phyloP scores from a whole-genome alignment of 1,284 basidiomycete genomes.

The Pyrrhoderma noxium region DNA sequence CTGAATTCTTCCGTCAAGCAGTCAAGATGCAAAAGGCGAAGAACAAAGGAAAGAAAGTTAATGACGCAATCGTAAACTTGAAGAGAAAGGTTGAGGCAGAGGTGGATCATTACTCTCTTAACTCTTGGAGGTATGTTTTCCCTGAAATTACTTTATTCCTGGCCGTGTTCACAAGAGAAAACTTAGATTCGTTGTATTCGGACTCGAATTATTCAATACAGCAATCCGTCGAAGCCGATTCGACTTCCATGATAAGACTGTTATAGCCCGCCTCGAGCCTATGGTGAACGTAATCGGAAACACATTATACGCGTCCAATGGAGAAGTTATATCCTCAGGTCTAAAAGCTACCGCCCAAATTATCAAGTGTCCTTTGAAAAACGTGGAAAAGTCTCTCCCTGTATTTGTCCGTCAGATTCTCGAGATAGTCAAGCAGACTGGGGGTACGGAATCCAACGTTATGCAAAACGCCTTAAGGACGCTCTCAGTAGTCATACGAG shows the following conservation, averaged over 20 bases:
- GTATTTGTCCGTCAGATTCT: conserved; percentile 85
- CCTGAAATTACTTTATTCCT: neutral
- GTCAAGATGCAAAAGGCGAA: conserved; percentile 30
- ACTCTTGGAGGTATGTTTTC: conserved; percentile 68
- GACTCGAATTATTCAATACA: conserved; percentile 87
- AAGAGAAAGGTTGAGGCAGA: conserved; percentile 58
- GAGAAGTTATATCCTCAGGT: conserved; percentile 73
- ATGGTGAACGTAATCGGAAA: conserved; percentile 89
- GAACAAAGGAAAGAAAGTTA: conserved; percentile 32
- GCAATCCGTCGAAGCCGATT: conserved; percentile 84
- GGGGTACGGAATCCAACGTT: conserved; percentile 85
- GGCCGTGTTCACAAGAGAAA: neutral
- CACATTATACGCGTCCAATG: conserved; percentile 81
- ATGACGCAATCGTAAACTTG: conserved; percentile 69
- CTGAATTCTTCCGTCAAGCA: conserved; percentile 63
- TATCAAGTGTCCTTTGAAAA: conserved; percentile 78
- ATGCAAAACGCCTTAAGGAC: conserved; percentile 87
- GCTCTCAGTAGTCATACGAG: conserved; percentile 80
- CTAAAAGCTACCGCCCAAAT: conserved; percentile 81
- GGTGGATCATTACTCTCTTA: conserved; percentile 71
- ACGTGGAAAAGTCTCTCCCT: conserved; percentile 72
- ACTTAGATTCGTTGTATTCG: conserved; percentile 85
- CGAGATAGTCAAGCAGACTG: conserved; percentile 76
- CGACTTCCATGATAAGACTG: conserved; percentile 68
- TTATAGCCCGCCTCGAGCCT: conserved; percentile 77